Base-by-base conservation (phyloP, 2,329 filamentous ascomycete species). In the Arachnomyces sp. region DNA sequence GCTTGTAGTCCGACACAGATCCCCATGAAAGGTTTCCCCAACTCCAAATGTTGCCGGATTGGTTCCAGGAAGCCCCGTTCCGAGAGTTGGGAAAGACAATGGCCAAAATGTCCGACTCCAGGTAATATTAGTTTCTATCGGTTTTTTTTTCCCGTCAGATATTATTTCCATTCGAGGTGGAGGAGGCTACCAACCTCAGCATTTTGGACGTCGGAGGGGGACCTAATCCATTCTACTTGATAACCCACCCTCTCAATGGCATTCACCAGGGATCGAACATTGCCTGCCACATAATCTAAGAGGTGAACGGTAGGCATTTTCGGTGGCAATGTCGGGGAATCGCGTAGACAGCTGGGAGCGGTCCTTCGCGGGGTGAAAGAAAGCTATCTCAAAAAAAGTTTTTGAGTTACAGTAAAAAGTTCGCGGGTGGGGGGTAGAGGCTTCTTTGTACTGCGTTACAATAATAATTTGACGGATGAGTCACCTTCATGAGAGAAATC, bases 21-120 rank as follows among this genome's bases (percentile, higher is more conserved):
- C 36, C 84, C 89, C 82, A 98, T 93, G 60, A 98, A 96, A 11
- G 90, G 88, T 65, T 96, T 96, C n/a, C 88, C 89, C 11, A 83
- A 76, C 38, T 79, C 73, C 54, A 98, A 89, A 67, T 96, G 88
- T 49, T 79, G 73, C 51, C 73, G 78, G 49, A 98, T 82, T 7
- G 88, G 84, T 44, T 86, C 83, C 40, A 90, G 71, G 65, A 89
- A 98, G 48, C 84, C 86, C 29, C 87, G 86, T 31, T 79, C 74
- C 12, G 81, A 72, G 51, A 98, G 80, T 59, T 94, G 88, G 18
- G 79, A 79, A 49, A 96, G 72, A 64, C 92, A 98, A 71, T 98
- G 88, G 45, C 92, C 92, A 56, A 96, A 98, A 72, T 98, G 90
- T 53, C 92, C 92, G 47, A 98, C 92, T 44, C 92, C 92, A 4